These are phyloP conservation scores for Desmodesmus armatus DNA, from an alignment of 139 green algal species.

Conservation along the genomic window DNA sequence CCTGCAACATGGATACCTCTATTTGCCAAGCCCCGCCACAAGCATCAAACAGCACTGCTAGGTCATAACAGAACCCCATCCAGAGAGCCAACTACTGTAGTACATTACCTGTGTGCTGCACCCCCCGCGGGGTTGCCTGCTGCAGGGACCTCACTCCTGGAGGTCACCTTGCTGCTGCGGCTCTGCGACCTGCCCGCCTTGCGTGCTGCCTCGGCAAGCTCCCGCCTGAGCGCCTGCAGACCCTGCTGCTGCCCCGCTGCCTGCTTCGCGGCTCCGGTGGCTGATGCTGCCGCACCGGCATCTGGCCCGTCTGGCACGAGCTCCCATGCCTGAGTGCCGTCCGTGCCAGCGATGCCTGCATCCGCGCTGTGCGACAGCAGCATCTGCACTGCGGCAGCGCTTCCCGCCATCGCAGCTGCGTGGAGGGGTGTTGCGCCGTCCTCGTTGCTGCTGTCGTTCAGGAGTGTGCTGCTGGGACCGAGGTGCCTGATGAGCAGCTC, in stretches of 20 bases:
- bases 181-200: background rate
- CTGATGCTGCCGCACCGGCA: background rate
- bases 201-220: background rate
- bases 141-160: background rate
- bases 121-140: too few relatives aligned
- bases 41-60: too few relatives aligned
- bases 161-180: background rate
- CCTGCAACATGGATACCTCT: too few relatives aligned
- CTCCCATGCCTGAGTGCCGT: slow-evolving; percentile 8
- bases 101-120: too few relatives aligned
- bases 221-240: background rate
- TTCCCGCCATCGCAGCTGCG: slow-evolving; percentile 57
- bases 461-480: background rate
- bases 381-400: slow-evolving; percentile 36
- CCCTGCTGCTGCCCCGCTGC: background rate
- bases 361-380: slow-evolving; percentile 57
- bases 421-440: slow-evolving; percentile 59
- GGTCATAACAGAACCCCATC: too few relatives aligned
- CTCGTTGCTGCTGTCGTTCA: slow-evolving; percentile 35
- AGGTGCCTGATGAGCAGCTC: slow-evolving; percentile 41
- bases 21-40: too few relatives aligned
- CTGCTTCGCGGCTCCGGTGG: background rate
- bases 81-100: too few relatives aligned
- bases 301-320: background rate
- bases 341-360: background rate